Conservation (phyloP, 495 filamentous ascomycete species). For the Penicillium diatomitis region DNA sequence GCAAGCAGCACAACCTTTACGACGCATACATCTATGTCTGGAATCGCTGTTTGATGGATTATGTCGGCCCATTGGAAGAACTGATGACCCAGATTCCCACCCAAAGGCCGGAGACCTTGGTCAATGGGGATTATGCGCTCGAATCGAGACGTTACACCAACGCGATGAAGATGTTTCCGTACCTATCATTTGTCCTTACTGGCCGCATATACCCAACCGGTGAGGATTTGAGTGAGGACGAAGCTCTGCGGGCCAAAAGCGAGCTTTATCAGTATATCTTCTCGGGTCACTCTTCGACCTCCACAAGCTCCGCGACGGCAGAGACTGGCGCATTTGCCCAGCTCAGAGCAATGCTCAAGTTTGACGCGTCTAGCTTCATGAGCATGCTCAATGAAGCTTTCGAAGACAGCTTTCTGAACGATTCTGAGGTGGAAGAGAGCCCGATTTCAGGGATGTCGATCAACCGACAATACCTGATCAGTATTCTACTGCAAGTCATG, state of each 20-base stretch:
- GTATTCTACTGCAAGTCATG: conserved; percentile 85
- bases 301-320: conserved; percentile 50
- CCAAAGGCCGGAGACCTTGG: conserved; percentile 12
- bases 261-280: conserved; percentile 90
- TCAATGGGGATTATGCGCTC: conserved; percentile 27
- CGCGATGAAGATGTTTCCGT: conserved; percentile 88
- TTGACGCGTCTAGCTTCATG: conserved; percentile 83
- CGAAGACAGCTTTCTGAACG: conserved; percentile 88
- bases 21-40: conserved; percentile 96
- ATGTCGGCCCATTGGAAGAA: conserved; percentile 82
- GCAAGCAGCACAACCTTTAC: conserved; percentile 83
- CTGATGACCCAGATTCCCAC: conserved; percentile 62
- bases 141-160: conserved; percentile 41
- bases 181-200: conserved; percentile 86
- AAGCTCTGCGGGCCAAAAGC: conserved; percentile 68
- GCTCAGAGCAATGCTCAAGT: conserved; percentile 73
- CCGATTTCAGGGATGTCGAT: conserved; percentile 51
- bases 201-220: conserved; percentile 86
- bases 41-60: conserved; percentile 83
- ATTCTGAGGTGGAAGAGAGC: conserved; percentile 33
- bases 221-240: conserved; percentile 54
- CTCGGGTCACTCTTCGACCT: conserved; percentile 50
- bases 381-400: conserved; percentile 97
- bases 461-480: conserved; percentile 83
- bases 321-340: conserved; percentile 69